Conservation (phyloP, 2,329 filamentous ascomycete genomes). For the Aspergillus oerlinghausenensis region DNA sequence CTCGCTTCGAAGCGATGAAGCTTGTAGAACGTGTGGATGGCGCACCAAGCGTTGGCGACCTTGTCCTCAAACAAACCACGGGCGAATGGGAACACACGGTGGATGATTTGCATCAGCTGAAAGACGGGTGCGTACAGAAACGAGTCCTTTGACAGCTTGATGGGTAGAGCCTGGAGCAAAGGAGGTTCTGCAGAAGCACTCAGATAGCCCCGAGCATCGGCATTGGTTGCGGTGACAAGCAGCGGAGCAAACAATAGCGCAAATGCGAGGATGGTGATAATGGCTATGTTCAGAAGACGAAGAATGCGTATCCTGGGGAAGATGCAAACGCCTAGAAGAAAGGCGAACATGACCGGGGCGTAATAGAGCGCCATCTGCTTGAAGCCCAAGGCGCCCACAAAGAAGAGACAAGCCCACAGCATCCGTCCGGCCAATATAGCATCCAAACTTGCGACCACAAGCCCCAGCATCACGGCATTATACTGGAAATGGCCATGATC, state of each 20-base stretch:
- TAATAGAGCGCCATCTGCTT: slow-evolving; percentile 99
- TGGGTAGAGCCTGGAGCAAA: slow-evolving; percentile 54
- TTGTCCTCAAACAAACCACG: slow-evolving; percentile 98
- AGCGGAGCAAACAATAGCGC: slow-evolving; percentile 71
- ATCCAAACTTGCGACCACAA: slow-evolving; percentile 80
- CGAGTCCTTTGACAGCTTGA: slow-evolving; percentile 59
- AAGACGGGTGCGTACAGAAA: slow-evolving; percentile 70
- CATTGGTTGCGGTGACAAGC: slow-evolving; percentile 65
- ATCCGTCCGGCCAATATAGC: slow-evolving; percentile 80
- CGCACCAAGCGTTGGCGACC: slow-evolving; percentile 97
- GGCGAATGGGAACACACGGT: slow-evolving; percentile 93
- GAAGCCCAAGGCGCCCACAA: slow-evolving; percentile 89
- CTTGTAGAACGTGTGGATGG: slow-evolving; percentile 84
- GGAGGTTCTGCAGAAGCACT: slow-evolving; percentile 59
- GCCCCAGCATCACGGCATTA: slow-evolving; percentile 96
- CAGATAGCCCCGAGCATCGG: slow-evolving; percentile 61
- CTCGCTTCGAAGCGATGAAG: slow-evolving; percentile 67
- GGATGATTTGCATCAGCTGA: slow-evolving; percentile 76
- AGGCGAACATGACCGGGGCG: slow-evolving; percentile 86
- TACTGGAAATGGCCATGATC: slow-evolving; percentile 98
- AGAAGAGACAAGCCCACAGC: slow-evolving; percentile 88
- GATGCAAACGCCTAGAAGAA: slow-evolving; percentile 81
- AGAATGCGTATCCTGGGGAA: slow-evolving; percentile 64
- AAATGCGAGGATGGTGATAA: slow-evolving; percentile 70
- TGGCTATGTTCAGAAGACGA: slow-evolving; percentile 69